Evolutionary conservation across 2,329 filamentous ascomycete species (phyloP).

Genomic region (Monilinia fructigena): DNA sequence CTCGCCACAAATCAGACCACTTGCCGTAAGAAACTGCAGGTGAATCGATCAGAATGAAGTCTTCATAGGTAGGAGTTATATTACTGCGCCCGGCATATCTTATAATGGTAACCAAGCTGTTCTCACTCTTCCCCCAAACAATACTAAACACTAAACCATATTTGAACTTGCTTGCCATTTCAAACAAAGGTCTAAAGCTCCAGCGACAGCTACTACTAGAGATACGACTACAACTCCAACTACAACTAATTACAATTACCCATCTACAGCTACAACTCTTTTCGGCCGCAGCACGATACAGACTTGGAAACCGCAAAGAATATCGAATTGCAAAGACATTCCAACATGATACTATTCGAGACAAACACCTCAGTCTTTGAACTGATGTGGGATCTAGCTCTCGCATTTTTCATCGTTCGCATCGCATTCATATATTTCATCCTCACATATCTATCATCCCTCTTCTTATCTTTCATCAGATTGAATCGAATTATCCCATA

Average conservation of each 20-base stretch:
- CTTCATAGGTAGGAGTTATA: neutral
- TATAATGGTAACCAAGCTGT: neutral
- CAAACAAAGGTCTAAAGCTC: neutral
- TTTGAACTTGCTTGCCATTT: neutral
- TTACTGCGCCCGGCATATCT: neutral
- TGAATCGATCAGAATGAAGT: neutral
- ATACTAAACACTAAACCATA: slow-evolving; percentile 2
- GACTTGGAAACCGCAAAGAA: neutral
- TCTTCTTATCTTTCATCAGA: slow-evolving; percentile 26
- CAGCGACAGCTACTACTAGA: neutral
- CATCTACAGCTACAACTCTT: neutral
- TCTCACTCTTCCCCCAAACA: neutral
- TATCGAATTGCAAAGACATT: neutral
- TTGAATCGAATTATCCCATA: slow-evolving; percentile 27
- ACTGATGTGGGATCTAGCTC: slow-evolving; percentile 43
- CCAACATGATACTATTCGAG: slow-evolving; percentile 36
- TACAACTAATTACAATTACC: no score
- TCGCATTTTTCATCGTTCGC: slow-evolving; percentile 42
- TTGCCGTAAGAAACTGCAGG: neutral
- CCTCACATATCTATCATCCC: slow-evolving; percentile 35
- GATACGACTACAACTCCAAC: no score
- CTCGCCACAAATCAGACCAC: slow-evolving; percentile 18
- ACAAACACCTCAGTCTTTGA: slow-evolving; percentile 42
- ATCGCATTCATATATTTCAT: slow-evolving; percentile 40
- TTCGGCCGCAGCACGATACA: neutral